A percentile compares a stretch with the other conserved stretches of the same genome.
Evolutionary conservation across 2,329 filamentous ascomycete genomes (phyloP).

Genomic region (Dactylonectria macrodidyma): DNA sequence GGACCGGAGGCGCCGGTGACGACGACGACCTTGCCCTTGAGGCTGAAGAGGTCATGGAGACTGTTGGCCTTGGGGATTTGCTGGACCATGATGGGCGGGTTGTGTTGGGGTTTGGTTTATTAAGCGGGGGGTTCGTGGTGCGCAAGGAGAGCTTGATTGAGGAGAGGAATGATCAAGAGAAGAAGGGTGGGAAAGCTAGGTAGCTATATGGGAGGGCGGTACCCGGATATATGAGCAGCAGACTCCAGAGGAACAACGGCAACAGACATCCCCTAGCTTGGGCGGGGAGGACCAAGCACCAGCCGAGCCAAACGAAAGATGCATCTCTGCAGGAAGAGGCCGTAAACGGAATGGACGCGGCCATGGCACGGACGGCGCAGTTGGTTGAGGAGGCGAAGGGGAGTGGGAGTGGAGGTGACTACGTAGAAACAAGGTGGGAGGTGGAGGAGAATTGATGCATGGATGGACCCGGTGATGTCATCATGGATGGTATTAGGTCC

Average conservation of each 20-base stretch:
- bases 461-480: constrained; percentile 18
- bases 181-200: neutral
- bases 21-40: constrained; percentile 81
- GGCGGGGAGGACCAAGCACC: constrained; percentile 7
- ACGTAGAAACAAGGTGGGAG: constrained; percentile 2
- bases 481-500: neutral
- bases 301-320: neutral
- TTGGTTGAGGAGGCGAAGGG: neutral
- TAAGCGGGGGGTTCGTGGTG: constrained; percentile 7
- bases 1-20: constrained; percentile 79
- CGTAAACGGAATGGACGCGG: constrained; percentile 9
- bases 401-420: constrained; percentile 20
- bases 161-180: neutral
- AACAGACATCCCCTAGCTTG: constrained; percentile 13
- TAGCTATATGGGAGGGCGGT: neutral
- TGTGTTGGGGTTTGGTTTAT: neutral
- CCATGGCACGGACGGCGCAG: neutral
- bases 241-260: too few relatives aligned
- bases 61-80: constrained; percentile 69
- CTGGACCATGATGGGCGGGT: constrained; percentile 64
- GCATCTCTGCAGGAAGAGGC: neutral
- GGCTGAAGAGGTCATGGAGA: constrained; percentile 78
- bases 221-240: neutral
- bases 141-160: constrained; percentile 2
- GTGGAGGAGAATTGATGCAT: constrained; percentile 33